Base-by-base conservation (phyloP, 169 alveolate species). In the Cystoisospora suis region DNA sequence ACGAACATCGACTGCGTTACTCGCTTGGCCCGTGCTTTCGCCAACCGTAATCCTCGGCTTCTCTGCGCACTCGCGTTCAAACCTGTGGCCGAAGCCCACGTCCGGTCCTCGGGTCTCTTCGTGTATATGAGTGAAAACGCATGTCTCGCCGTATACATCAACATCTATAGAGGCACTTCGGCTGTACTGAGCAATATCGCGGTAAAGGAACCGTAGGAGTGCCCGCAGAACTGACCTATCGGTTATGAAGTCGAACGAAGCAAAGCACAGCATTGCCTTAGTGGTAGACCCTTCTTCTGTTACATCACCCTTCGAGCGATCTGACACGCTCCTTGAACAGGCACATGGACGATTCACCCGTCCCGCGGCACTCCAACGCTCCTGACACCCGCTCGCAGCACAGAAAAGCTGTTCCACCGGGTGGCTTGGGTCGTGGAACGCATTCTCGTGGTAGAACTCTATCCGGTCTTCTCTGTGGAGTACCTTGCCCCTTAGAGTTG, bases 61-160 rank as follows among this genome's bases (percentile, higher is more conserved):
- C 5, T 65, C 77, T 7, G 45, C n/a, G 42, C 77, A 65, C 45
- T 44, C n/a, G 77, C 34, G 77, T 65, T 65, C 77, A 27, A 65
- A 65, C n/a, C 77, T 65, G 77, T 65, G 77, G 23, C 77, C 77
- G 40, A 32, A 65, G 42, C 77, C 77, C 36, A 65, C 77, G 34
- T 65, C 77, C 42, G 77, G 77, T 1, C 36, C 77, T 17, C 77
- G 77, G 3, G 77, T 65, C 44, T 65, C 77, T 1, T 36, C 77
- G 1, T 20, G 34, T 7, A 65, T n/a, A 1, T 44, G 77, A 15
- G 77, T 65, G 23, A 65, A 1, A 20, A 65, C 77, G 44, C 77
- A 65, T 1, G 34, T 44, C 45, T n/a, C 34, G 45, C 77, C 77
- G n/a, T 65, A 65, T 12, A 65, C 77, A 65, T 65, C 77, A 44